Percentiles rank a stretch among this genome's conserved stretches.
Evolutionary conservation across 129 eudicot species (phyloP).

Genomic region (Saussurea involucrata): DNA sequence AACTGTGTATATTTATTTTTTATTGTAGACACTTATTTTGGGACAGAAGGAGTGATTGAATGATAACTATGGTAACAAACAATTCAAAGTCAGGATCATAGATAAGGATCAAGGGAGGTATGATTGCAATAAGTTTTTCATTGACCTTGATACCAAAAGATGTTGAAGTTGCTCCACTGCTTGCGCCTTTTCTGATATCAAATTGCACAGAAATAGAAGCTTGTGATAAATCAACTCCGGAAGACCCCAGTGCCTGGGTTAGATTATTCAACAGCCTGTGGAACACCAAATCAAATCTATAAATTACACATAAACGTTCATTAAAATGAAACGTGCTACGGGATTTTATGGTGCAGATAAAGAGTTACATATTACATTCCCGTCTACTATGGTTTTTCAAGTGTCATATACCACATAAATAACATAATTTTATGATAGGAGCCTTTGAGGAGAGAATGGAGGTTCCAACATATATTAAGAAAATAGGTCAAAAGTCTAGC

Average conservation of each 20-base stretch:
- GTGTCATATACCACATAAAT: no score
- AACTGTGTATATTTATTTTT: neutral
- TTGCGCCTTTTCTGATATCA: conserved; percentile 55
- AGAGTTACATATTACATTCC: neutral
- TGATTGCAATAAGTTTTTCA: neutral
- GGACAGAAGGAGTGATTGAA: neutral
- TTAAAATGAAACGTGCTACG: neutral
- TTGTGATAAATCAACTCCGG: conserved; percentile 86
- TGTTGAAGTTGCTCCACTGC: conserved; percentile 29
- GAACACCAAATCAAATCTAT: conserved; percentile 17
- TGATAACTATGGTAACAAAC: neutral
- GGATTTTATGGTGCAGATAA: neutral
- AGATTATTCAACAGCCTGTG: conserved; percentile 63
- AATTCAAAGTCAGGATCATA: neutral
- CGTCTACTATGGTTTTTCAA: neutral
- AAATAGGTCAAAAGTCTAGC: neutral
- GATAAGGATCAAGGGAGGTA: neutral
- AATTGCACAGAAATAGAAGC: conserved; percentile 82
- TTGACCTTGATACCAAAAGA: conserved; percentile 39
- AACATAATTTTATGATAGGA: no score
- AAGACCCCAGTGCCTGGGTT: conserved; percentile 54
- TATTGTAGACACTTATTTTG: neutral
- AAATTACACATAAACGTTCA: neutral
- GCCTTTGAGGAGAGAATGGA: neutral
- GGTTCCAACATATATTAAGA: neutral